phyloP scores from a whole-genome alignment of 2,329 filamentous ascomycete species.

The Cercospora beticola region DNA sequence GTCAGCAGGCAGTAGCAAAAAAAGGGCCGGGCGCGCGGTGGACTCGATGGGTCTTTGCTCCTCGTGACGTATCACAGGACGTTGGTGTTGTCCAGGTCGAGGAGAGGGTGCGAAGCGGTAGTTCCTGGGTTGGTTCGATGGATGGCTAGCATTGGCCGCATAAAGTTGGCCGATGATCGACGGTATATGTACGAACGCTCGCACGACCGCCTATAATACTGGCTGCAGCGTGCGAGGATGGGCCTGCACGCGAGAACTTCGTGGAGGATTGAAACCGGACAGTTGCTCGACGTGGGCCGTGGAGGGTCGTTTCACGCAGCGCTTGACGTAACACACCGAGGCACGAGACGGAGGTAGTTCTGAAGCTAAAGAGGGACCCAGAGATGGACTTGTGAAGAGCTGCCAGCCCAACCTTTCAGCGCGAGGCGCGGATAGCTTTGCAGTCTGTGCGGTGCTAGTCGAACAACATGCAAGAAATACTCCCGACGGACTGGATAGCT shows the following conservation, averaged over 20 bases:
- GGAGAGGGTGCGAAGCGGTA: constrained; percentile 5
- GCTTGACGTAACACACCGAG: constrained; percentile 31
- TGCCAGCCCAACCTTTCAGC: constrained; percentile 20
- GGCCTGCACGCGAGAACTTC: constrained; percentile 30
- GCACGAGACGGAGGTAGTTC: constrained; percentile 26
- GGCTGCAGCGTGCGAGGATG: constrained; percentile 25
- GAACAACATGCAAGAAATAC: constrained; percentile 29
- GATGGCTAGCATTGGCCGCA: constrained; percentile 19
- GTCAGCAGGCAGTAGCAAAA: constrained; percentile 12
- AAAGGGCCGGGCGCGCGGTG: constrained; percentile 15
- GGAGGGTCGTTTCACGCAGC: constrained; percentile 33
- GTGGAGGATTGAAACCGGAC: constrained; percentile 24
- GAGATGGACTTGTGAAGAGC: constrained; percentile 18
- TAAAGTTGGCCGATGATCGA: constrained; percentile 26
- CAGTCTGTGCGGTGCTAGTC: constrained; percentile 11
- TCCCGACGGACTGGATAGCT: constrained; percentile 27
- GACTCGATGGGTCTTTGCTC: constrained; percentile 17
- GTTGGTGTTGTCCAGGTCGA: constrained; percentile 14
- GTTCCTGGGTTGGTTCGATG: constrained; percentile 18
- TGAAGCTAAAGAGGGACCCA: constrained; percentile 19
- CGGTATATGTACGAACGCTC: constrained; percentile 27
- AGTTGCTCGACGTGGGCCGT: constrained; percentile 22
- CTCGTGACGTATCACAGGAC: constrained; percentile 23
- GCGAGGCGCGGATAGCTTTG: constrained; percentile 30
- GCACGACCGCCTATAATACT: constrained; percentile 24